Conservation (phyloP, 768 basidiomycete species). For the Paxillus involutus region DNA sequence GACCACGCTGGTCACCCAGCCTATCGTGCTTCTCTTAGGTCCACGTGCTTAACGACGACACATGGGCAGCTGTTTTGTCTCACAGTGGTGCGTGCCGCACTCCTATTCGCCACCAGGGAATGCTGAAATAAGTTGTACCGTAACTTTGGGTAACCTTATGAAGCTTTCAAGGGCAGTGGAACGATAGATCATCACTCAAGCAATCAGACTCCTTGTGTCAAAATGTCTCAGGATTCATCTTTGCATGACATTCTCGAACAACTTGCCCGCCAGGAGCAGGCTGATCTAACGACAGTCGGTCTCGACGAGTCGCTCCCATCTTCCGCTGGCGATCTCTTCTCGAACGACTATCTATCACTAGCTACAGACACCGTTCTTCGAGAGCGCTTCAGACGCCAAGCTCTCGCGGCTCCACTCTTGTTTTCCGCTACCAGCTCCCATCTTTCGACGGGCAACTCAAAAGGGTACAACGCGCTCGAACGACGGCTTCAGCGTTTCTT, state of each 20-base stretch:
- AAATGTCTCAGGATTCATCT: conserved; percentile 4
- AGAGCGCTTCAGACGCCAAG: conserved; percentile 32
- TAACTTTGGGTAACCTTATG: no score
- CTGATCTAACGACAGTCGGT: conserved; percentile 6
- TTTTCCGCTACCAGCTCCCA: conserved; percentile 53
- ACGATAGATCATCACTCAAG: no score
- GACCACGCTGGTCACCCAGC: no score
- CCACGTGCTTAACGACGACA: no score
- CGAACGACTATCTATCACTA: conserved; percentile 54
- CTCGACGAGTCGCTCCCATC: conserved; percentile 19
- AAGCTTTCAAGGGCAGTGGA: no score
- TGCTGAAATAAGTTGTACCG: no score
- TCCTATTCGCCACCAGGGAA: no score
- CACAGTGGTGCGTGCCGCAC: no score
- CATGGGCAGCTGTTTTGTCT: no score
- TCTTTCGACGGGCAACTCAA: conserved; percentile 41
- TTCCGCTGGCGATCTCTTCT: conserved; percentile 36
- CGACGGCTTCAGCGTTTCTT: conserved; percentile 11
- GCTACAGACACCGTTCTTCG: conserved; percentile 31
- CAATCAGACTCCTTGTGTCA: no score
- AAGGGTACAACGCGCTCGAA: conserved; percentile 14
- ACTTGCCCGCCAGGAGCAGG: neutral
- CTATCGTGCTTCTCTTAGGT: no score
- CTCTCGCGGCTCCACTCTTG: conserved; percentile 24
- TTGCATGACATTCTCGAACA: conserved; percentile 15